Evolutionary conservation across 1,284 basidiomycete species (phyloP), one percentile per base, ranked within the genome.

Genomic region (Golubevia sp.): DNA sequence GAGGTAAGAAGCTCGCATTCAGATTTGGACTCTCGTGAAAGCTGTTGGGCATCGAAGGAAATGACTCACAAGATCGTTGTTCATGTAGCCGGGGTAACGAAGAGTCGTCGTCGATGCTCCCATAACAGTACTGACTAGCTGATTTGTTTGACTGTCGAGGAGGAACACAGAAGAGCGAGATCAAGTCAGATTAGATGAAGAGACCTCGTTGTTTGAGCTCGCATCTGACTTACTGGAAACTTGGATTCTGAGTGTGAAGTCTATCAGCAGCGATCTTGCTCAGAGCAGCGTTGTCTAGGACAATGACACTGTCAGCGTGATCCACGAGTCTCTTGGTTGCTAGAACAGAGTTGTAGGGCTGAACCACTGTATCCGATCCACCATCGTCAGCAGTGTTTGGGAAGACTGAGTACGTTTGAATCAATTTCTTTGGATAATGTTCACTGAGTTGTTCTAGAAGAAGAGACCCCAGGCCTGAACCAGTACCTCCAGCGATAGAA

Each of bases 401-500:
- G 76, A 99, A 99, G 57, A 99, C 97, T 30, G 94, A 97, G 85
- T 99, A 99, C 3, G 97, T 99, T 84, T 99, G 97, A 59, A 98
- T 95, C 64, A 99, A 89, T 85, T 99, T 99, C 86, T 99, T 99
- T 0, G 97, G 97, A 80, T 97, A 99, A 73, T 92, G 93, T 86
- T 99, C 97, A 85, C 97, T 97, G 49, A 99, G 86, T 30, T 95
- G 89, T 86, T 99, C 97, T 55, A 99, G 90, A 24, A 99, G 86
- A 86, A 94, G 99, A 18, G 97, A 99, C 38, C 97, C 97, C 7
- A 99, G 89, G 1, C 97, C 97, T 0, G 97, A 99, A 24, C 97
- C 97, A 2, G 97, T 99, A 5, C 97, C 96, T 38, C 97, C 96
- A 49, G 97, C 97, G 84, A 99, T 99, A 27, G 96, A 98, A 84